Percentiles rank a stretch among this genome's conserved stretches.
Conservation (phyloP, 2,329 filamentous ascomycete species). For the Kalmusia sp. region DNA sequence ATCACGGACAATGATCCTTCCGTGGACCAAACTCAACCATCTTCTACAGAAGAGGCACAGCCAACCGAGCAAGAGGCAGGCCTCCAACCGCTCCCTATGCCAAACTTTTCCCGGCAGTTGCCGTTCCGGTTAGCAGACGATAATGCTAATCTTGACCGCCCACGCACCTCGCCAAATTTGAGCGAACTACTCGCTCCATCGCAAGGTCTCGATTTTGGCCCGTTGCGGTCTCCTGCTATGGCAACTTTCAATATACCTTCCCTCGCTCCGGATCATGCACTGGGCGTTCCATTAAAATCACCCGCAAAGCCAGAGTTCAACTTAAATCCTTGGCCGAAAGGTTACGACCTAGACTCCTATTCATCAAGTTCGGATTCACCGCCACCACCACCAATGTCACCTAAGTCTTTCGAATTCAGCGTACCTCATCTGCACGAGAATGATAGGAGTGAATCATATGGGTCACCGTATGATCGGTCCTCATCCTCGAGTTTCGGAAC, state of each 20-base stretch:
- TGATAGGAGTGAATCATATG: conserved; percentile 23
- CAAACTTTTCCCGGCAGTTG: conserved; percentile 50
- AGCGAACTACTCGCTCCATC: conserved; percentile 24
- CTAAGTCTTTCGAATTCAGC: conserved; percentile 31
- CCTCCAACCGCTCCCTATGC: conserved; percentile 28
- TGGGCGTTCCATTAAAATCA: conserved; percentile 31
- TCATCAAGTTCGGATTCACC: conserved; percentile 16
- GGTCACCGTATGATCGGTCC: conserved; percentile 26
- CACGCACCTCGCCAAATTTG: conserved; percentile 16
- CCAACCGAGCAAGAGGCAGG: conserved; percentile 19
- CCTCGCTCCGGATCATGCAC: conserved; percentile 21
- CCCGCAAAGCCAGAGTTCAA: conserved; percentile 40
- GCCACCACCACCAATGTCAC: conserved; percentile 31
- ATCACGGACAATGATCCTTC: conserved; percentile 34
- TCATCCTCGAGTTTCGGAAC: conserved; percentile 23
- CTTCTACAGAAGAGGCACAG: conserved; percentile 16
- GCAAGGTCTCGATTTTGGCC: conserved; percentile 28
- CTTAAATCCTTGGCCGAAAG: conserved; percentile 35
- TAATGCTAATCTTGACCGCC: conserved; percentile 20
- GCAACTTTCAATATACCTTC: conserved; percentile 34
- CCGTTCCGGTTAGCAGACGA: conserved; percentile 32
- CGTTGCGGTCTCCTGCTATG: conserved; percentile 38
- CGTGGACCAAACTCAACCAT: conserved; percentile 9
- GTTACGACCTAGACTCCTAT: conserved; percentile 27
- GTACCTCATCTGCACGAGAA: conserved; percentile 16